Percentiles rank a stretch among this genome's conserved stretches.
These are phyloP conservation scores for Daldinia grandis DNA, from an alignment of 495 filamentous ascomycete genomes.

Conservation along the genomic window DNA sequence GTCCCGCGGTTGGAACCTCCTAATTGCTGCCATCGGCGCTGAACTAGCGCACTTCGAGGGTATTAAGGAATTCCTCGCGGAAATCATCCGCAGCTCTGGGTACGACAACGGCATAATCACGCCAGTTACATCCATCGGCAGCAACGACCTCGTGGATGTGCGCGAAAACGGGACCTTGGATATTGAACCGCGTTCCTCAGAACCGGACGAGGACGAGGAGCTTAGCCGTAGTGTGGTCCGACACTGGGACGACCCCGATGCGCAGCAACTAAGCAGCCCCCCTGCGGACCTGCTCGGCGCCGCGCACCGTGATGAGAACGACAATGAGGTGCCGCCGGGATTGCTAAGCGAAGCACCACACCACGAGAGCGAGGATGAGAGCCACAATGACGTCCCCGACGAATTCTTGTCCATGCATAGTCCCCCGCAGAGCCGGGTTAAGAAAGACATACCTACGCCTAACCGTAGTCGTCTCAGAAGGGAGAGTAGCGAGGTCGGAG, in stretches of 20 bases:
- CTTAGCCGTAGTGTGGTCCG: constrained; percentile 41
- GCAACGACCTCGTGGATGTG: constrained; percentile 24
- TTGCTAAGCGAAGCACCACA: constrained; percentile 40
- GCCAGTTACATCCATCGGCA: constrained; percentile 12
- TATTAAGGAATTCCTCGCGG: constrained; percentile 69
- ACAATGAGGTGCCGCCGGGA: constrained; percentile 51
- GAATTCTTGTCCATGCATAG: constrained; percentile 54
- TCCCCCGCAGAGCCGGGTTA: constrained; percentile 16
- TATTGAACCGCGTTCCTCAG: not conserved
- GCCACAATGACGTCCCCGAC: constrained; percentile 51
- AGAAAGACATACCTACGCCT: not conserved
- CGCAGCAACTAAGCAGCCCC: constrained; percentile 9
- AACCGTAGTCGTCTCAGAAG: constrained; percentile 17
- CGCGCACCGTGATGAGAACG: constrained; percentile 34
- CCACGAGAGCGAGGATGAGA: constrained; percentile 43
- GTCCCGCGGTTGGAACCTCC: constrained; percentile 80
- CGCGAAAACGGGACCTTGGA: constrained; percentile 8
- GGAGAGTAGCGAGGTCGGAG: constrained; percentile 41
- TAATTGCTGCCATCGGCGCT: constrained; percentile 87
- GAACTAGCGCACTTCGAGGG: constrained; percentile 85
- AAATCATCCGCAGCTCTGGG: constrained; percentile 51
- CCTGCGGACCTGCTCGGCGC: constrained; percentile 30
- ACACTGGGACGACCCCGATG: constrained; percentile 38
- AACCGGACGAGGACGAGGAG: constrained; percentile 33
- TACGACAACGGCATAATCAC: constrained; percentile 44